These are phyloP conservation scores for Moesziomyces aphidis DNA, from an alignment of 1,284 basidiomycete genomes.

Conservation along the genomic window DNA sequence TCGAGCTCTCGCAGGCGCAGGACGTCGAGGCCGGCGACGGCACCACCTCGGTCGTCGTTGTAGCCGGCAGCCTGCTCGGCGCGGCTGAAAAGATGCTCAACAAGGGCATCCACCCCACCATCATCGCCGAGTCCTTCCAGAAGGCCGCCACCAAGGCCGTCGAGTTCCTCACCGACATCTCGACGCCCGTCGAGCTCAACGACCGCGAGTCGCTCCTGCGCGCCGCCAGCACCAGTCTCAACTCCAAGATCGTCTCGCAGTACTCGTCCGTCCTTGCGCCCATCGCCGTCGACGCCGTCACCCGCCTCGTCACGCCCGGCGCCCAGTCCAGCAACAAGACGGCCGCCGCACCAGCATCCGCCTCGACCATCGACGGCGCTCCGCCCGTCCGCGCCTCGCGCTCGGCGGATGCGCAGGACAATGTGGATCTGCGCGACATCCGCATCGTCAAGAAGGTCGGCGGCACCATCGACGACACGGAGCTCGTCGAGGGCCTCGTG, in stretches of 20 bases:
- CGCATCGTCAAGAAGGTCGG: conserved; percentile 98
- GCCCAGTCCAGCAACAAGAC: conserved; percentile 33
- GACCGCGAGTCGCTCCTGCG: conserved; percentile 88
- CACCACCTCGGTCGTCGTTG: conserved; percentile 97
- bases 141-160: conserved; percentile 92
- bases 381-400: conserved; percentile 16
- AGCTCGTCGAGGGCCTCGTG: conserved; percentile 94
- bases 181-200: conserved; percentile 89
- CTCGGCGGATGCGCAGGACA: conserved; percentile 31
- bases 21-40: conserved; percentile 99
- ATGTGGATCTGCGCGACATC: conserved; percentile 93
- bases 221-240: conserved; percentile 93
- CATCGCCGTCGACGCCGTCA: conserved; percentile 94
- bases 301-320: conserved; percentile 54
- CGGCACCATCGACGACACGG: conserved; percentile 98
- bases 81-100: conserved; percentile 97
- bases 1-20: conserved; percentile 97
- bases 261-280: conserved; percentile 97
- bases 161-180: conserved; percentile 92
- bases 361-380: conserved; percentile 72
- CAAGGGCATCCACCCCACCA: conserved; percentile 95
- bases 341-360: conserved; percentile 85
- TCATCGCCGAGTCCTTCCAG: conserved; percentile 95
- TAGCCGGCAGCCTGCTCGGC: conserved; percentile 90
- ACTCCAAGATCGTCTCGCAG: conserved; percentile 99